Conservation (phyloP, 2,329 filamentous ascomycete genomes). For the Pseudocercospora pini-densiflorae region DNA sequence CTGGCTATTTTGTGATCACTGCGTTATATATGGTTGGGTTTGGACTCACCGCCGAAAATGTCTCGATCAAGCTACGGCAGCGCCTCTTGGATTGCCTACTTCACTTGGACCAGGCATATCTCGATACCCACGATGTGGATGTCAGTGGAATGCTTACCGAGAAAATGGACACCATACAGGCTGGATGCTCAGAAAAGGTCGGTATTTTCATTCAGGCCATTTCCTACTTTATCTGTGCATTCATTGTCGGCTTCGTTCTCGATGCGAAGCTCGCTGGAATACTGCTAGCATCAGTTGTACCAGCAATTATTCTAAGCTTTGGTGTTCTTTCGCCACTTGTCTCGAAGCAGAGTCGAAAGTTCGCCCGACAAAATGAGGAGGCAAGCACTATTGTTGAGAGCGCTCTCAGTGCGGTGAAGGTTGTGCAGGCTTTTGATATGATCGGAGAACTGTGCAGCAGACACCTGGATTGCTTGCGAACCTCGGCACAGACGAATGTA, state of each 20-base stretch:
- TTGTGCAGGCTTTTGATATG: constrained; percentile 55
- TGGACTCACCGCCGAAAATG: constrained; percentile 55
- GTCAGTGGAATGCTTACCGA: constrained; percentile 52
- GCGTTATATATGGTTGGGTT: constrained; percentile 56
- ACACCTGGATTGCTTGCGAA: constrained; percentile 42
- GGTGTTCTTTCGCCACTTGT: constrained; percentile 48
- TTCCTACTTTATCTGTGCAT: constrained; percentile 52
- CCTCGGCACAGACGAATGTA: constrained; percentile 43
- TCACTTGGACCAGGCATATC: constrained; percentile 58
- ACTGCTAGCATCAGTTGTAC: constrained; percentile 53
- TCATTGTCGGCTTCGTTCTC: constrained; percentile 51
- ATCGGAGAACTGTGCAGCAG: constrained; percentile 46
- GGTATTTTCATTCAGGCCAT: constrained; percentile 53
- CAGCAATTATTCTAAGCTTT: constrained; percentile 52
- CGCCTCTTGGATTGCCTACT: constrained; percentile 53
- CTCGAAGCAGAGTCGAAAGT: constrained; percentile 46
- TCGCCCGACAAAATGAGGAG: constrained; percentile 45
- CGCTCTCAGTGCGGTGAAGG: constrained; percentile 51
- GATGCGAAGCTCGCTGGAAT: constrained; percentile 49
- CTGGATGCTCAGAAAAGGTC: constrained; percentile 53
- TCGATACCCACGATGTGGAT: constrained; percentile 56
- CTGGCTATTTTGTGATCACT: constrained; percentile 55
- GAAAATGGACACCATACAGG: constrained; percentile 52
- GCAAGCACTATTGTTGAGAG: constrained; percentile 52
- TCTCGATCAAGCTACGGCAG: constrained; percentile 53